Conservation (phyloP, 1,284 basidiomycete genomes). For the Uromyces viciae-fabae region DNA sequence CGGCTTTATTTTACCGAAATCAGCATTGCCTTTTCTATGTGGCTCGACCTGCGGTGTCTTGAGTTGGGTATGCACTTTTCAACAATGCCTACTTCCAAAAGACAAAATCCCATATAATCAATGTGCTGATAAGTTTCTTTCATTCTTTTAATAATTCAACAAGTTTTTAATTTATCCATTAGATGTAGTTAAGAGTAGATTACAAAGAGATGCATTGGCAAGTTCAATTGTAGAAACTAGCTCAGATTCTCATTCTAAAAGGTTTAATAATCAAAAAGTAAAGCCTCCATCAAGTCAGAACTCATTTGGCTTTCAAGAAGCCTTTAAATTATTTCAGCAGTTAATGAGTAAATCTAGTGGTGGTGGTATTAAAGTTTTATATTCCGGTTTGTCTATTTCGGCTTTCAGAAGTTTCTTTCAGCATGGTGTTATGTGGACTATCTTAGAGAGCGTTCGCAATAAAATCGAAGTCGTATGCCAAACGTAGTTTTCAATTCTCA, state of each 20-base stretch:
- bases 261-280: not conserved
- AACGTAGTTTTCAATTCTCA: not conserved
- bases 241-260: not conserved
- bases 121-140: not conserved
- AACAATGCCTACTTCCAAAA: not conserved
- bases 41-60: conserved; percentile 77
- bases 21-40: conserved; percentile 74
- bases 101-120: not conserved
- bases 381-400: conserved; percentile 41
- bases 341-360: conserved; percentile 31
- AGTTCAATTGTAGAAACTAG: not conserved
- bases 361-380: conserved; percentile 23
- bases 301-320: conserved; percentile 34
- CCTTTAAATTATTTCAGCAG: conserved; percentile 23
- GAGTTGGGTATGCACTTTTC: conserved; percentile 55
- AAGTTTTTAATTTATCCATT: conserved; percentile 44
- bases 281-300: not conserved
- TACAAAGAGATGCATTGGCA: conserved; percentile 42
- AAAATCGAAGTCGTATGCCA: conserved; percentile 15
- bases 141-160: not conserved
- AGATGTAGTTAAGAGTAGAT: conserved; percentile 40
- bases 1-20: conserved; percentile 69
- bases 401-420: conserved; percentile 45
- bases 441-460: conserved; percentile 29
- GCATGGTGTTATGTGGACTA: conserved; percentile 45